These are phyloP conservation scores for Aspergillus sp. DNA, from an alignment of 2,329 filamentous ascomycete species.

Conservation along the genomic window DNA sequence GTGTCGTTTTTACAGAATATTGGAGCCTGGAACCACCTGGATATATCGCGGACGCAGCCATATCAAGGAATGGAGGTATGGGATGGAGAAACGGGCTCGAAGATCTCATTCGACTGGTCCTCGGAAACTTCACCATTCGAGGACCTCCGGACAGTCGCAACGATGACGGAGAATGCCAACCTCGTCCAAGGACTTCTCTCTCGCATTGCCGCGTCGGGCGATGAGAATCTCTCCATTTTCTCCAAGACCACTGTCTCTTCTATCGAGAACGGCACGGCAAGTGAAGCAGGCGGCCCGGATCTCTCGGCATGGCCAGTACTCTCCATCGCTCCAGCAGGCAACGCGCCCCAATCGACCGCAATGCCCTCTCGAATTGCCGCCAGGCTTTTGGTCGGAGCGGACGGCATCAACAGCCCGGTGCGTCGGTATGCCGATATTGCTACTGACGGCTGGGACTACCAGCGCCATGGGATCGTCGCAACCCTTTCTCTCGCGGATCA, in stretches of 20 bases:
- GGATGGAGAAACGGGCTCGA: conserved; percentile 87
- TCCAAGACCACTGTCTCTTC: conserved; percentile 77
- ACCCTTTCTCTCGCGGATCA: conserved; percentile 71
- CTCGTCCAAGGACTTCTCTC: conserved; percentile 77
- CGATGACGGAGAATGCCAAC: conserved; percentile 96
- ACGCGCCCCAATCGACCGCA: conserved; percentile 27
- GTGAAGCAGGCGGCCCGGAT: conserved; percentile 70
- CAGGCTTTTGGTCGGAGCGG: conserved; percentile 85
- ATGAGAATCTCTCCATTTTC: conserved; percentile 65
- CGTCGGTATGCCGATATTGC: conserved; percentile 85
- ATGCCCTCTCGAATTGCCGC: conserved; percentile 68
- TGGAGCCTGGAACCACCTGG: conserved; percentile 81
- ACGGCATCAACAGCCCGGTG: conserved; percentile 93
- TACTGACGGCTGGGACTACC: conserved; percentile 91
- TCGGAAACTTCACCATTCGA: conserved; percentile 51
- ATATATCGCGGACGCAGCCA: conserved; percentile 73
- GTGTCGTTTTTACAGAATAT: conserved; percentile 81
- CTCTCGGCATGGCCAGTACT: conserved; percentile 87
- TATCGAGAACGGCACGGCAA: conserved; percentile 78
- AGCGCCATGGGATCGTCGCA: conserved; percentile 86
- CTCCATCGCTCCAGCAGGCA: conserved; percentile 63
- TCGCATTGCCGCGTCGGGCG: conserved; percentile 70
- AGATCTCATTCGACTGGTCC: conserved; percentile 85
- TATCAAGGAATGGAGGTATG: conserved; percentile 98
- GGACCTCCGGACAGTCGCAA: conserved; percentile 73